Percentiles rank a stretch among this genome's conserved stretches.
These are phyloP conservation scores for Carex myosuroides DNA, from an alignment of 176 grass and related monocot species.

Conservation along the genomic window DNA sequence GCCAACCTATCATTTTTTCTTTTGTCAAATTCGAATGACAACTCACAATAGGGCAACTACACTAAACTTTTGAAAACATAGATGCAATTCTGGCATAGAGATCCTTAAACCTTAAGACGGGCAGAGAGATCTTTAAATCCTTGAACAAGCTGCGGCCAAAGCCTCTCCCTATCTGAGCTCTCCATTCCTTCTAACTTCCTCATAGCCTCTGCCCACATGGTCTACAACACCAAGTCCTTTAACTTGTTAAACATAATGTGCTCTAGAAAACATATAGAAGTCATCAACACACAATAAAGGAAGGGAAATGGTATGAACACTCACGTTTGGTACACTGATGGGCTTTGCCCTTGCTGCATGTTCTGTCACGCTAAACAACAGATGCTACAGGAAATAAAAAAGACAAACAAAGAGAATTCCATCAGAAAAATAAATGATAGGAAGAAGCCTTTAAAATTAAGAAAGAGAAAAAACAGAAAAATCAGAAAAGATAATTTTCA, in stretches of 20 bases:
- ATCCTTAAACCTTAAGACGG: conserved; percentile 65
- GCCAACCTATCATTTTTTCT: neutral
- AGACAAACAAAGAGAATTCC: conserved; percentile 25
- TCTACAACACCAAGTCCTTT: conserved; percentile 38
- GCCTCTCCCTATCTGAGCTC: conserved; percentile 67
- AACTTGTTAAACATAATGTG: neutral
- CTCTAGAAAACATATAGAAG: neutral
- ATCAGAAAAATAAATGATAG: neutral
- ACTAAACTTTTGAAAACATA: neutral
- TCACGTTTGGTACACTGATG: conserved; percentile 82
- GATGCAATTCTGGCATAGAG: neutral
- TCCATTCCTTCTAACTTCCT: conserved; percentile 96
- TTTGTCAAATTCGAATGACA: neutral
- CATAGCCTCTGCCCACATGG: conserved; percentile 98
- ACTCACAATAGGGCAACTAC: neutral
- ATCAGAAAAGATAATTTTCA: neutral
- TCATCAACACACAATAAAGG: neutral
- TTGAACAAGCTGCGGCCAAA: conserved; percentile 98
- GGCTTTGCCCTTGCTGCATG: conserved; percentile 65
- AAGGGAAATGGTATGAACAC: conserved; percentile 13
- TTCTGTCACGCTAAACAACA: conserved; percentile 89
- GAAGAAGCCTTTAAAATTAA: neutral
- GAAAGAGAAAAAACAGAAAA: neutral
- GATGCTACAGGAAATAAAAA: conserved; percentile 46
- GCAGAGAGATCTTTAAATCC: conserved; percentile 89